Base-by-base conservation (phyloP, 179 eudicot species). In the Camellia oleifera region DNA sequence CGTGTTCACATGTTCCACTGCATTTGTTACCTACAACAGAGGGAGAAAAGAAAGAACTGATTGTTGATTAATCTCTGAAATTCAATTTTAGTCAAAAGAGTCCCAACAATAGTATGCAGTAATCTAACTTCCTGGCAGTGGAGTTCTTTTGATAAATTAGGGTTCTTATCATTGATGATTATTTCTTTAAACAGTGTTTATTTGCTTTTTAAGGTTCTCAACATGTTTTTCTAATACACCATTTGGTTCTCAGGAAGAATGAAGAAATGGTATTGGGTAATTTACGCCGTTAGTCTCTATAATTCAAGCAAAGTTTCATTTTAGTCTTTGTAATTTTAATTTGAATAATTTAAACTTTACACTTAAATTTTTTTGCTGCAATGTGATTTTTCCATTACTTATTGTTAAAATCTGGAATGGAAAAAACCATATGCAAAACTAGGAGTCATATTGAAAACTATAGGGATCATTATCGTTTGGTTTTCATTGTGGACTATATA, bases 1-100 rank as follows among this genome's bases (percentile, higher is more conserved):
- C 87, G 48, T 64, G 46, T 86, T 42, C 53, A 88, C 89, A 74
- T 88, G 91, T 44, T 88, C 88, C 66, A 88, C 91, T 44, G 89
- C 86, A 69, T 86, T 86, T 80, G 81, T 78, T 70, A 86, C 91
- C 89, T 88, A 52, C 56, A 56, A 56, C 63, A 32, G 15, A 54
- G 42, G 74, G 54, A 40, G 54, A 68, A 17, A 42, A 12, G 2
- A 17, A 54, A 32, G 2, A 23, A 14, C 5, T 32, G n/a, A 26
- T 68, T 42, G 65, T 44, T 2, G 42, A 32, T 23, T 52, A 8
- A 45, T 62, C 6, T 18, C 70, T 18, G 48, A 72, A 72, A 23
- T 18, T 52, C 4, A 45, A 52, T 50, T 17, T 18, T 72, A 45
- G 42, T 18, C 9, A 10, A 53, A n/a, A 40, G 40, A 42, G 7